Evolutionary conservation across 2,329 filamentous ascomycete genomes (phyloP).

Genomic region (Diaporthe aspalathi): DNA sequence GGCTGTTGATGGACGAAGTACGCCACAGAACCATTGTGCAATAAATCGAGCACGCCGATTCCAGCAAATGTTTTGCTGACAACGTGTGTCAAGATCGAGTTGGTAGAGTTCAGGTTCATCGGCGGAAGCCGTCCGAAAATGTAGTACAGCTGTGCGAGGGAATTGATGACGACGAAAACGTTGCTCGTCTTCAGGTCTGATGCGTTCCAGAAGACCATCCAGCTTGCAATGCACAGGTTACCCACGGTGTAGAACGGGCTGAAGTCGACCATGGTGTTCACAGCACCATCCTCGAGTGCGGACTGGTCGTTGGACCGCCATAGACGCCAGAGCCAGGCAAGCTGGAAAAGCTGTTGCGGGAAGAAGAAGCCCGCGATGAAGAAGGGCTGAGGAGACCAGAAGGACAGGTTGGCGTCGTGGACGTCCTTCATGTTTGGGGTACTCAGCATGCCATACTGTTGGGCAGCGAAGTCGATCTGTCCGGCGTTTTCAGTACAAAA

Average conservation of each 20-base stretch:
- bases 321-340: constrained; percentile 67
- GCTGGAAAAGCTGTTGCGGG: constrained; percentile 68
- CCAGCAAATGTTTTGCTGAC: constrained; percentile 70
- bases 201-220: constrained; percentile 73
- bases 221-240: constrained; percentile 69
- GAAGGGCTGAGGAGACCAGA: constrained; percentile 68
- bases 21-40: constrained; percentile 68
- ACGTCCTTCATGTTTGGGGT: constrained; percentile 69
- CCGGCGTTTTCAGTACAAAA: background rate
- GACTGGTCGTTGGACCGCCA: constrained; percentile 58
- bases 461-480: constrained; percentile 65
- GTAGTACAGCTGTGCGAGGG: constrained; percentile 65
- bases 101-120: constrained; percentile 62
- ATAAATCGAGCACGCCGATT: constrained; percentile 68
- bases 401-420: constrained; percentile 67
- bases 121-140: constrained; percentile 58
- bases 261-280: constrained; percentile 63
- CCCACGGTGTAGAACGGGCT: constrained; percentile 67
- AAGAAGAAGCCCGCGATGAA: constrained; percentile 72
- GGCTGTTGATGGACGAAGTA: constrained; percentile 63
- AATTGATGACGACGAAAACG: constrained; percentile 67
- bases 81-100: constrained; percentile 67
- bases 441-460: constrained; percentile 69
- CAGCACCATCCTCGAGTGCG: constrained; percentile 52
- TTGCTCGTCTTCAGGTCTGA: constrained; percentile 62